phyloP scores from a whole-genome alignment of 441 rosid genomes.

The Pelargonium fulgidum region DNA sequence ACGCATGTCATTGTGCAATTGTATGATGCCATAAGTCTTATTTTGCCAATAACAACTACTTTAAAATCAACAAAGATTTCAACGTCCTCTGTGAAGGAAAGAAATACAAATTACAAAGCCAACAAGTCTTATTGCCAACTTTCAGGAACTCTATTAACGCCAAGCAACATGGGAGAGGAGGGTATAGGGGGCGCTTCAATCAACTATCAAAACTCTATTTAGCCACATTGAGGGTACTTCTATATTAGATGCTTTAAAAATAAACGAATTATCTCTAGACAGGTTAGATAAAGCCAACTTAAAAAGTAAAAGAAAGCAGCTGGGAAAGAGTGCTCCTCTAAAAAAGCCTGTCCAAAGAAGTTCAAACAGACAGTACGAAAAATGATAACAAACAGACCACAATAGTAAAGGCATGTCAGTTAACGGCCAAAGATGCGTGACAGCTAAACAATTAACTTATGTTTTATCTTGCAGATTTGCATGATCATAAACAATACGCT shows the following conservation, averaged over 20 bases:
- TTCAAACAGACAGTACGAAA: not conserved
- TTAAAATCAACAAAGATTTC: too few species aligned
- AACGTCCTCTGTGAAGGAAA: too few species aligned
- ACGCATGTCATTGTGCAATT: not conserved
- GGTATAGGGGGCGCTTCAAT: not conserved
- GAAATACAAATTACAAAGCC: too few species aligned
- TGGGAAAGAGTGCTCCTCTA: not conserved
- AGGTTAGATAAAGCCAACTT: not conserved
- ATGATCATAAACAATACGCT: not conserved
- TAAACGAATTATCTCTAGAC: not conserved
- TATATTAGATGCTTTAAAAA: not conserved
- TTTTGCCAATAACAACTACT: too few species aligned
- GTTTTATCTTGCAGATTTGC: not conserved
- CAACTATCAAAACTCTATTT: not conserved
- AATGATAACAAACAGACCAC: not conserved
- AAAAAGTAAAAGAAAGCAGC: not conserved
- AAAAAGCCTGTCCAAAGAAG: not conserved
- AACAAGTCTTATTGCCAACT: too few species aligned
- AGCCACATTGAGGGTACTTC: not conserved
- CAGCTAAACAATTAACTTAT: not conserved
- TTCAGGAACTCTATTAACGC: too few species aligned
- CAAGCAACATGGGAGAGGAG: too few species aligned
- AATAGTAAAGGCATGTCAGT: not conserved
- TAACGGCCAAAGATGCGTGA: not conserved
- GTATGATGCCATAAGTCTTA: too few species aligned